Evolutionary conservation across 257 asterid genomes (phyloP), one percentile per base, ranked within the genome.

Genomic region (Nicotiana benthamiana): DNA sequence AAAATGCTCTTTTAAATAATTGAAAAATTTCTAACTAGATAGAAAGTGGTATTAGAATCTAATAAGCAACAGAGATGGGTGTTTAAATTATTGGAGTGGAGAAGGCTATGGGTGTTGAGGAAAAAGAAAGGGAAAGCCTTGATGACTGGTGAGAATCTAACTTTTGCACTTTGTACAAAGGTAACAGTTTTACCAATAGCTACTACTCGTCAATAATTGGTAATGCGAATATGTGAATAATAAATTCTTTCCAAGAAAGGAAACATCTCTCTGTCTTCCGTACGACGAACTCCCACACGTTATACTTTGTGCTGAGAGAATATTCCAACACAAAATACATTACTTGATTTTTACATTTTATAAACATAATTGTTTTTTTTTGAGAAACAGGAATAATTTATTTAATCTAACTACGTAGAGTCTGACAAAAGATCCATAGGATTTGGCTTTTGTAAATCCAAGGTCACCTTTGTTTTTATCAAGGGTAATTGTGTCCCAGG

Each of bases 281-380:
- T 20, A 60, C 7, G 3, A 28, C 6, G 26, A 16, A n/a, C 10
- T 17, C 24, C 13, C 46, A 8, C 75, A 65, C 72, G 79, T 15
- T 78, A 80, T 80, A 36, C 86, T 83, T 83, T 83, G 87, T 83
- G 82, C 88, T 52, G n/a, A 20, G 32, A 64, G 91, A 85, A 88
- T 87, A 91, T 87, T 87, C 93, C 56, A 63, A 75, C 52, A 24
- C 32, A 26, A 59, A 17, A 54, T 18, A 16, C 17, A 54, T 17
- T 54, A 54, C 22, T n/a, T n/a, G n/a, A 13, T 8, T 18, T 77
- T 9, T 20, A 57, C 20, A n/a, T 22, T 18, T 34, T 20, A 5
- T 59, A 30, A 5, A 54, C 20, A 15, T 22, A 53, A 15, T 1
- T 17, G 6, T 5, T 34, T 53, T 34, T 34, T 34, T 1, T 6